Evolutionary conservation across 331 rosid species (phyloP), one percentile per base, ranked within the genome.

Genomic region (Spiraea crenata): DNA sequence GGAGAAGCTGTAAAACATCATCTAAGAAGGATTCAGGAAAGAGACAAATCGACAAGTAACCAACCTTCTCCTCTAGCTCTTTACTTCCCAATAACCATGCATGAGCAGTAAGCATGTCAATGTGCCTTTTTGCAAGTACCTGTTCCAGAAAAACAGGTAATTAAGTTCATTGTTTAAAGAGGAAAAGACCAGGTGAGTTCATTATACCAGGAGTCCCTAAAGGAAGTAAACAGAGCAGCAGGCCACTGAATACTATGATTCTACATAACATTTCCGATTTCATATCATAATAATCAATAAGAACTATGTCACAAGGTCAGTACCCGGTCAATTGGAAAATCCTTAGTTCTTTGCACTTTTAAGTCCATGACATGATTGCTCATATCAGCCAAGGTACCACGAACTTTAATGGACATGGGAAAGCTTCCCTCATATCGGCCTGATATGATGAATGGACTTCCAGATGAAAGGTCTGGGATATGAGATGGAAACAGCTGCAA

Each of bases 11-110:
- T 25, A 25, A 25, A 25, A 25, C 31, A 25, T 0, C 31, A 25
- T 25, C 31, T 25, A 25, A 25, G 31, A 25, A 25, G 31, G 2
- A 25, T 25, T 25, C 31, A 25, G 2, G 1, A 25, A 25, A 25
- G 31, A 25, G 31, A 25, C 31, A 25, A 0, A 25, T 25, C 42
- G 63, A n/a, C 3, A 60, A 79, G 81, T 31, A 51, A 74, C 83
- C 50, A 79, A 93, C 97, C 97, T 89, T 89, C 77, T 89, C 93
- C 74, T 87, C 90, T 44, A 91, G 81, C 85, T 85, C 97, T 86
- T 76, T 80, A 66, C 82, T 87, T 82, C 76, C 88, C 7, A 59
- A 65, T 17, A 93, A 79, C 99, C 99, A 93, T 62, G 97, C 97
- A 5, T 76, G 82, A 63, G 93, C 83, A 37, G 96, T 91, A 72